These are phyloP conservation scores for Discostella stelligera DNA, from an alignment of 352 stramenopile species.

Conservation along the genomic window DNA sequence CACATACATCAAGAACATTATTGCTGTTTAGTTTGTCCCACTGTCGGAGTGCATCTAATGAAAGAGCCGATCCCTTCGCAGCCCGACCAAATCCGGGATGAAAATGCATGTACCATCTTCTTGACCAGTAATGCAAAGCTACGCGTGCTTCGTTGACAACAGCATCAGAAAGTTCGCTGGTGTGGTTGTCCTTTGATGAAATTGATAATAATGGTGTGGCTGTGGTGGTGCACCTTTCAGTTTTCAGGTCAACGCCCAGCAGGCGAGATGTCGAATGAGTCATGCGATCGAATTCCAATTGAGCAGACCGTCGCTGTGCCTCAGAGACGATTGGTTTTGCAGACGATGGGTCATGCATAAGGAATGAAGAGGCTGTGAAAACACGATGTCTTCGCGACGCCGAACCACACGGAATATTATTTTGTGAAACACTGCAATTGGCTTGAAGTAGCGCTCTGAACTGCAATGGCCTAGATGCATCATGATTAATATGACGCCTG, in stretches of 20 bases:
- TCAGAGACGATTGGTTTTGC: slow-evolving; percentile 19
- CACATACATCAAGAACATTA: background rate
- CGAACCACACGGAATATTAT: too few relatives aligned
- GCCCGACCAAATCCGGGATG: slow-evolving; percentile 46
- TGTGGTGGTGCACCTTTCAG: background rate
- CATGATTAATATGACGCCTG: too few relatives aligned
- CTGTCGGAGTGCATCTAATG: slow-evolving; percentile 15
- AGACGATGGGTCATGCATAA: background rate
- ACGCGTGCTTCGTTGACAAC: slow-evolving; percentile 40
- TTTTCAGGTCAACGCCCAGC: slow-evolving; percentile 12
- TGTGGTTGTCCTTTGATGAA: background rate
- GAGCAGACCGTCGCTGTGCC: slow-evolving; percentile 32
- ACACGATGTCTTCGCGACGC: background rate
- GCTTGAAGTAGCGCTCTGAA: too few relatives aligned
- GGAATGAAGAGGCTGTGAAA: background rate
- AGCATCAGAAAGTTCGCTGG: slow-evolving; percentile 13
- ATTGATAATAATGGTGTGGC: background rate
- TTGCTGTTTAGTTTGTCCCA: background rate
- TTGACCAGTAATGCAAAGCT: slow-evolving; percentile 38
- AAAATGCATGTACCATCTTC: slow-evolving; percentile 53
- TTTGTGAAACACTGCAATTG: too few relatives aligned
- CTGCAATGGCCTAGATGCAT: too few relatives aligned
- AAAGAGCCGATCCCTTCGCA: slow-evolving; percentile 35
- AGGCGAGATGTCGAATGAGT: slow-evolving; percentile 38
- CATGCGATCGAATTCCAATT: slow-evolving; percentile 46